Evolutionary conservation across 257 asterid species (phyloP).

Genomic region (Anisodus tanguticus): DNA sequence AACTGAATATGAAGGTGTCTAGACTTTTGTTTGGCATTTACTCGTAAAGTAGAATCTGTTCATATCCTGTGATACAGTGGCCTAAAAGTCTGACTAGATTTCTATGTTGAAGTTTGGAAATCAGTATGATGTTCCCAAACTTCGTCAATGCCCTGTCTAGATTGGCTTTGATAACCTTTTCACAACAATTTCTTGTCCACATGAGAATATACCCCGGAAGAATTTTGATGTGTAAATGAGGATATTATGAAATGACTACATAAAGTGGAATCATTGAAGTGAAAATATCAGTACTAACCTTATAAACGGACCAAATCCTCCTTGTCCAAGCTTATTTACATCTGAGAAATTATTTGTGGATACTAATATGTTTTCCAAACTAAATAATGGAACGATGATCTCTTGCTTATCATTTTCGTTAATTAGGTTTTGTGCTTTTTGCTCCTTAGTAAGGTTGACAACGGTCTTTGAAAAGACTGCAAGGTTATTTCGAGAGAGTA

Average conservation of each 20-base stretch:
- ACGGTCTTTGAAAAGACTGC: no score
- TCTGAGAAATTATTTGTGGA: conserved; percentile 33
- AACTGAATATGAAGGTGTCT: conserved; percentile 38
- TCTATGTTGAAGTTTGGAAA: conserved; percentile 28
- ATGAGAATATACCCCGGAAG: conserved; percentile 37
- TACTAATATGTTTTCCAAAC: conserved; percentile 14
- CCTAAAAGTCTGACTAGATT: conserved; percentile 31
- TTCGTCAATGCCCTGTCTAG: conserved; percentile 42
- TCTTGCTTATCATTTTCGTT: conserved; percentile 20
- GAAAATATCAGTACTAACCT: conserved; percentile 10
- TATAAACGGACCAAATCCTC: conserved; percentile 39
- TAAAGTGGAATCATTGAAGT: not conserved
- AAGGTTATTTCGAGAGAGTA: no score
- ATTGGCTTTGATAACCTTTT: conserved; percentile 39
- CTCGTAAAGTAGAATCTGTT: conserved; percentile 38
- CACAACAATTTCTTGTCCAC: conserved; percentile 43
- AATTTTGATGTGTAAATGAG: not conserved
- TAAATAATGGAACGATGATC: conserved; percentile 23
- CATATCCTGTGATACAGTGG: conserved; percentile 37
- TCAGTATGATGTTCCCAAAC: conserved; percentile 35
- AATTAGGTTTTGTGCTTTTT: not conserved
- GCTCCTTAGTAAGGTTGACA: no score
- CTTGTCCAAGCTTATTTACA: conserved; percentile 33
- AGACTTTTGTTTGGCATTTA: conserved; percentile 35
- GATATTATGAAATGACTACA: not conserved